phyloP scores from a whole-genome alignment of 331 rosid species.

The Acacia pycnantha region DNA sequence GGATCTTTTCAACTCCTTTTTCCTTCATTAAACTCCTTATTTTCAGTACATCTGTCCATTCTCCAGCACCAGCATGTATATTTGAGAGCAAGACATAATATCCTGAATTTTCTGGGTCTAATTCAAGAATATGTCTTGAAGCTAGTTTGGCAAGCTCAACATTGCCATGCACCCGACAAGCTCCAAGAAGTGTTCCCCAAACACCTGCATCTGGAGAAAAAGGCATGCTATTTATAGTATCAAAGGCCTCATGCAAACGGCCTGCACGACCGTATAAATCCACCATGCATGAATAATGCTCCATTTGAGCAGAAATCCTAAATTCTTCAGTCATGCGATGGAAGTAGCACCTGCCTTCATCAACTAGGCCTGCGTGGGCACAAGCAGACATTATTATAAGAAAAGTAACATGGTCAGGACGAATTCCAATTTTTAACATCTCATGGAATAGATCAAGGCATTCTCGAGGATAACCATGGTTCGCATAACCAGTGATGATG shows the following conservation, averaged over 20 bases:
- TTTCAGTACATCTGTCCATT: slow-evolving; percentile 70
- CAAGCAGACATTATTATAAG: slow-evolving; percentile 85
- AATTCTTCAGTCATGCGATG: slow-evolving; percentile 62
- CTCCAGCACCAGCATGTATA: slow-evolving; percentile 74
- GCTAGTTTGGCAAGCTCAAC: slow-evolving; percentile 80
- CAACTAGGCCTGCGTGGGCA: slow-evolving; percentile 75
- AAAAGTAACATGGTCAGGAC: slow-evolving; percentile 89
- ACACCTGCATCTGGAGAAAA: slow-evolving; percentile 81
- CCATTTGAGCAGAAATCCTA: slow-evolving; percentile 64
- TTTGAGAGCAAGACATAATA: slow-evolving; percentile 82
- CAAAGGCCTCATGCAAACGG: slow-evolving; percentile 64
- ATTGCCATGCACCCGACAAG: slow-evolving; percentile 82
- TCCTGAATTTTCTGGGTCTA: slow-evolving; percentile 84
- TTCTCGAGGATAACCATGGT: slow-evolving; percentile 60
- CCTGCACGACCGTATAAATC: slow-evolving; percentile 89
- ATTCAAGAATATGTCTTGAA: slow-evolving; percentile 60
- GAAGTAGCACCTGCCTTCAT: slow-evolving; percentile 64
- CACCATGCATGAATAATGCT: slow-evolving; percentile 84
- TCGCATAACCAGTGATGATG: slow-evolving; percentile 77
- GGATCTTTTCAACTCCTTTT: slow-evolving; percentile 73
- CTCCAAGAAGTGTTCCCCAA: slow-evolving; percentile 93
- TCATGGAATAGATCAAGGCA: slow-evolving; percentile 57
- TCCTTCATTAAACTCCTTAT: slow-evolving; percentile 77
- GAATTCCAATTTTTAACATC: slow-evolving; percentile 63
- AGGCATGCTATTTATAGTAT: slow-evolving; percentile 72